Base-by-base conservation (phyloP, 2,329 filamentous ascomycete species). In the Pezicula rhizophila region DNA sequence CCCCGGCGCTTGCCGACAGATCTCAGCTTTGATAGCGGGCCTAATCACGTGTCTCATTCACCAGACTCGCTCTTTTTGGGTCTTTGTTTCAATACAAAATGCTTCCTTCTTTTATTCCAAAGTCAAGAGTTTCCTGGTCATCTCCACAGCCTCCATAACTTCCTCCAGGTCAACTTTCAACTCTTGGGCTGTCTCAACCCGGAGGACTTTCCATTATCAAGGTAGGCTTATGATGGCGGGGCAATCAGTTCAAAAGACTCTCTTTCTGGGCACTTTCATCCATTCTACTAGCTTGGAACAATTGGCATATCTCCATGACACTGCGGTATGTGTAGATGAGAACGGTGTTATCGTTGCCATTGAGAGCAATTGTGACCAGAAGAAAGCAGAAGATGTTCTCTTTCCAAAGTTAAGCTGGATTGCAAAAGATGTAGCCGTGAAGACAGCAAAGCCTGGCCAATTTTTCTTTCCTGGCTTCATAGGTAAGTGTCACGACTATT, bases 381-480 rank as follows among this genome's bases (percentile, higher is more conserved):
- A 52, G 66, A 70, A 14, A 53, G 62, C 34, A 62, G 68, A 53
- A 52, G 63, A 52, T 62, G 56, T 12, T 44, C 44, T 34, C 48
- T 69, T 53, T 50, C 68, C 51, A 47, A 59, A 45, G 51, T 55
- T 53, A 56, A 65, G 55, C 14, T 66, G 66, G 66, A 14, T 68
- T 62, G 50, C 51, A 10, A 56, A 57, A 18, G 55, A 60, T 15
- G 51, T 59, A 41, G 52, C 42, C 1, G 48, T 62, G 3, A 37
- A 46, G 25, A 45, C 39, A 25, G 46, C 54, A 14, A 60, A 66
- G 39, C 70, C 72, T 4, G 76, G 76, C 10, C 78, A 86, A 47
- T 92, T 92, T 70, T 90, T 89, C 72, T 92, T 93, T 59, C 88
- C 88, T 0, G 88, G 88, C 5, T 90, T 92, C 62, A 82, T 93